Conservation (phyloP, 148 eudicot genomes). For the Amaranthus cruentus region DNA sequence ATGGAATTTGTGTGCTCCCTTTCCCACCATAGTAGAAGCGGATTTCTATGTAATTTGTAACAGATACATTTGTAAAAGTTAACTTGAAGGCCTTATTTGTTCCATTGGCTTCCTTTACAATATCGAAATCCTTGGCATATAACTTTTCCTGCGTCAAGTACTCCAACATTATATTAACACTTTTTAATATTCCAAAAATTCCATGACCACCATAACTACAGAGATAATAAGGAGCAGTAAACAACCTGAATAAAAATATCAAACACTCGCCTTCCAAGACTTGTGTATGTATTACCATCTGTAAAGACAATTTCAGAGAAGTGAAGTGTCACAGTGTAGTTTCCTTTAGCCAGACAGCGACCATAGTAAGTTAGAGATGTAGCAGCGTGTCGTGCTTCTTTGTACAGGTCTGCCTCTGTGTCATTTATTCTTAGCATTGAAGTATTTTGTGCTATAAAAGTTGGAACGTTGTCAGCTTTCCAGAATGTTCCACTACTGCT, state of each 20-base stretch:
- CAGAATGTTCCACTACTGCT: conserved; percentile 48
- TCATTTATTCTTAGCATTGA: conserved; percentile 26
- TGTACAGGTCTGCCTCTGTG: conserved; percentile 26
- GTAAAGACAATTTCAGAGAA: conserved; percentile 54
- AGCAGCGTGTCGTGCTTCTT: conserved; percentile 49
- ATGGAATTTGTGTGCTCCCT: conserved; percentile 47
- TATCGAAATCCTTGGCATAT: conserved; percentile 42
- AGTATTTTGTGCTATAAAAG: conserved; percentile 21
- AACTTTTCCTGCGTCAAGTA: conserved; percentile 35
- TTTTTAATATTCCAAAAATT: no score
- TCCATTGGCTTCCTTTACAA: conserved; percentile 36
- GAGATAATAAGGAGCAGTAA: background rate
- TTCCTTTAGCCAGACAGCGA: conserved; percentile 54
- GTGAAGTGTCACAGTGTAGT: conserved; percentile 50
- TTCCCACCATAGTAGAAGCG: conserved; percentile 52
- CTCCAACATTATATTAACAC: no score
- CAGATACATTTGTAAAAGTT: conserved; percentile 18
- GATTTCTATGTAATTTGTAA: conserved; percentile 42
- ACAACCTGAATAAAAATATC: conserved; percentile 61
- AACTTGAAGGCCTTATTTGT: conserved; percentile 22
- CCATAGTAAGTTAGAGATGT: conserved; percentile 58
- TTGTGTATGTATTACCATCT: conserved; percentile 29
- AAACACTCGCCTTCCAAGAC: conserved; percentile 61
- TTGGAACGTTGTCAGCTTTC: background rate
- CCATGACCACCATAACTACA: background rate